Base-by-base conservation (phyloP, 2,329 filamentous ascomycete genomes). In the Xylaria sp. region DNA sequence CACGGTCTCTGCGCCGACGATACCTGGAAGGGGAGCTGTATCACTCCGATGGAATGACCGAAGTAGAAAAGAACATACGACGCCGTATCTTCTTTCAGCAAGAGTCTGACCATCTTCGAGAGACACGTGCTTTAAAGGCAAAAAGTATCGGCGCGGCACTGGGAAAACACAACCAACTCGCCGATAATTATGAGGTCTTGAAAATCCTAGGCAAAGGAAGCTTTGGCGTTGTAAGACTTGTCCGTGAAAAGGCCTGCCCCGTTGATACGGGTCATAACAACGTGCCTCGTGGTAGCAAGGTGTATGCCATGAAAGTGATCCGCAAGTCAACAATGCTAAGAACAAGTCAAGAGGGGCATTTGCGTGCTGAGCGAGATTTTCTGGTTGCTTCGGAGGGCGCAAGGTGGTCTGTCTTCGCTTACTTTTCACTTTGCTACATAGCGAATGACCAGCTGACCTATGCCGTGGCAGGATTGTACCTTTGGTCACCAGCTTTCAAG, bases 261-360 rank as follows among this genome's bases (percentile, higher is more conserved):
- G 65, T 61, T 1, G 63, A 71, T 60, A 55, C 61, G 42, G 71
- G 52, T 13, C 50, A 43, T 16, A n/a, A 46, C 19, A 22, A 46
- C 19, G 24, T 39, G 16, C 16, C 22, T 17, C n/a, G 53, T 61
- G 70, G 52, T 7, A 82, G 79, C 46, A 81, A 89, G 52, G 85
- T 96, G 0, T 97, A 88, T 70, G 94, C 94, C 13, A 97, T 97
- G 93, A 97, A 97, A 70, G 90, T 96, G 26, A 97, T 97, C 62
- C 86, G 89, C 53, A 99, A 99, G 69, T 91, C 91, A 1, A 87
- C 91, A 51, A 97, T 97, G 92, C 80, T 97, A 50, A 85, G 87
- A 11, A 94, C 91, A 56, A 88, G 88, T 59, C 94, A 97, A 74
- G 93, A 97, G 72, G 93, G 91, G 0, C 94, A 97, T 73, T 73